These are phyloP conservation scores for Blumeria graminis DNA, from an alignment of 2,329 filamentous ascomycete species.

Conservation along the genomic window DNA sequence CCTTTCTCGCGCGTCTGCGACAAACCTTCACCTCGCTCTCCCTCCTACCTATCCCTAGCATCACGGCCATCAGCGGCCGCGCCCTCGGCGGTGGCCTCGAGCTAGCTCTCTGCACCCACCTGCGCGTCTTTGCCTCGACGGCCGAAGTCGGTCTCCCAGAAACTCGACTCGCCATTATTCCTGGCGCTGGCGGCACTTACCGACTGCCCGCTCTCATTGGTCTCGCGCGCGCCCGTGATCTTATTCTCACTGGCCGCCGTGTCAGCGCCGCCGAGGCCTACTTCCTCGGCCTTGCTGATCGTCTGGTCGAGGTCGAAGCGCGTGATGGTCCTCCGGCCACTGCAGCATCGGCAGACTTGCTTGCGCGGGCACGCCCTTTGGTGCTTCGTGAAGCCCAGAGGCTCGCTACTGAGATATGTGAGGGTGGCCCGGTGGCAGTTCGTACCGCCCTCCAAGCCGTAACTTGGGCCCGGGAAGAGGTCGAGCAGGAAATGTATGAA, in stretches of 20 bases:
- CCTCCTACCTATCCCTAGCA: slow-evolving; percentile 63
- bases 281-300: slow-evolving; percentile 70
- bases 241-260: slow-evolving; percentile 74
- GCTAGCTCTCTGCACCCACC: slow-evolving; percentile 67
- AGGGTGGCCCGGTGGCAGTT: slow-evolving; percentile 68
- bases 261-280: slow-evolving; percentile 70
- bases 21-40: slow-evolving; percentile 50
- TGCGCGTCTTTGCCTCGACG: slow-evolving; percentile 66
- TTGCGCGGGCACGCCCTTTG: slow-evolving; percentile 35
- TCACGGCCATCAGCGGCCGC: slow-evolving; percentile 62
- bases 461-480: slow-evolving; percentile 41
- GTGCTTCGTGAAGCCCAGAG: slow-evolving; percentile 54
- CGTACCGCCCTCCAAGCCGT: slow-evolving; percentile 61
- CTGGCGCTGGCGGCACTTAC: slow-evolving; percentile 80
- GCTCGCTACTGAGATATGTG: slow-evolving; percentile 64
- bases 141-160: slow-evolving; percentile 68
- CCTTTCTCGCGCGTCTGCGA: slow-evolving; percentile 58
- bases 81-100: slow-evolving; percentile 88
- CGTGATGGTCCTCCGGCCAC: slow-evolving; percentile 20
- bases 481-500: slow-evolving; percentile 76
- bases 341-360: slow-evolving; percentile 20
- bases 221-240: slow-evolving; percentile 55
- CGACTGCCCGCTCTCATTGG: slow-evolving; percentile 68
- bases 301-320: slow-evolving; percentile 58
- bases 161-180: slow-evolving; percentile 79